phyloP scores from a whole-genome alignment of 2,329 filamentous ascomycete species.

The Diaporthe sp. region DNA sequence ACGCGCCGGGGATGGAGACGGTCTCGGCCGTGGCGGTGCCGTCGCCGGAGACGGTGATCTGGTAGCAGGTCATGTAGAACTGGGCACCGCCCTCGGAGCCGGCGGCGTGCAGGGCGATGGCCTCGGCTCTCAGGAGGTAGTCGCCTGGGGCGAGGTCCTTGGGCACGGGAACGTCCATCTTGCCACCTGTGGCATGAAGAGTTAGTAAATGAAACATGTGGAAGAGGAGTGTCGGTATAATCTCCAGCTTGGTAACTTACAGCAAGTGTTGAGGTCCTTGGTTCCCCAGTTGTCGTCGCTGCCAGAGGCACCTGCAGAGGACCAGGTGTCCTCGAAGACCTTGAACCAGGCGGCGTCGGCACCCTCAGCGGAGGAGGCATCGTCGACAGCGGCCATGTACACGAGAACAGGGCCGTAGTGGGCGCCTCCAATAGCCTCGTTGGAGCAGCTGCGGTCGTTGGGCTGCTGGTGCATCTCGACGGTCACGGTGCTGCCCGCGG shows the following conservation, averaged over 20 bases:
- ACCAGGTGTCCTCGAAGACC: constrained; percentile 62
- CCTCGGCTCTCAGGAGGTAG: constrained; percentile 64
- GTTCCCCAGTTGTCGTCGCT: constrained; percentile 63
- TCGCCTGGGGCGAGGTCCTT: constrained; percentile 52
- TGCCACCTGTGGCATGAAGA: constrained; percentile 47
- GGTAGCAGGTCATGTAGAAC: constrained; percentile 58
- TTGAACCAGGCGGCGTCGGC: constrained; percentile 63
- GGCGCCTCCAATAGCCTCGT: constrained; percentile 64
- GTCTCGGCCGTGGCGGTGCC: constrained; percentile 49
- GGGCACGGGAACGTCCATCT: constrained; percentile 55
- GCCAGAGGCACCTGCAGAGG: constrained; percentile 52
- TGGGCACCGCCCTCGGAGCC: constrained; percentile 51
- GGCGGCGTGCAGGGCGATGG: constrained; percentile 63
- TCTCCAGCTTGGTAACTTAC: background rate
- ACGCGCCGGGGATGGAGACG: constrained; percentile 59
- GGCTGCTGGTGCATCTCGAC: constrained; percentile 68
- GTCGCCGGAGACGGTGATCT: constrained; percentile 50
- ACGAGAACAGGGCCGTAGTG: constrained; percentile 66
- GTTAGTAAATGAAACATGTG: background rate
- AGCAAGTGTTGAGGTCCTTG: constrained; percentile 57
- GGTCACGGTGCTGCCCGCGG: constrained; percentile 63
- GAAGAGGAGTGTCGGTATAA: background rate
- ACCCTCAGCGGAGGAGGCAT: constrained; percentile 51
- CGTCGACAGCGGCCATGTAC: constrained; percentile 63
- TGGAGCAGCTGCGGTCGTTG: constrained; percentile 56